Evolutionary conservation across 768 basidiomycete genomes (phyloP).

Genomic region (Hygrophorus russula): DNA sequence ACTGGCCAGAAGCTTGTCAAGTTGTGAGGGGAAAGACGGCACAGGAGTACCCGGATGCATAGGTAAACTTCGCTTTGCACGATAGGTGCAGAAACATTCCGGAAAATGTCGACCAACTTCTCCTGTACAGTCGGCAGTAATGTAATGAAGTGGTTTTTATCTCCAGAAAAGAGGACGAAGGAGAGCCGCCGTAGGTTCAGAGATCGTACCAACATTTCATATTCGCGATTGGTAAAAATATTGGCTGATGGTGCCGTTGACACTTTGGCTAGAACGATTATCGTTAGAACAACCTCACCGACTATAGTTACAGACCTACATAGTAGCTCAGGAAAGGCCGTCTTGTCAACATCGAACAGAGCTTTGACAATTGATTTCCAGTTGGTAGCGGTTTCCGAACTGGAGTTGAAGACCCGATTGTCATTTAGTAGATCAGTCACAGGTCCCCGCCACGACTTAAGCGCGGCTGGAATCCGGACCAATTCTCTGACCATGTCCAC

Average conservation of each 20-base stretch:
- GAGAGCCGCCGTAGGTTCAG: conserved; percentile 82
- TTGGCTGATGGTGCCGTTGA: conserved; percentile 84
- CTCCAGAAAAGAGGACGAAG: conserved; percentile 75
- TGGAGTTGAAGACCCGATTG: conserved; percentile 75
- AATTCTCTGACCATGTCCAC: conserved; percentile 68
- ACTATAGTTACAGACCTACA: conserved; percentile 30
- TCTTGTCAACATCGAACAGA: conserved; percentile 79
- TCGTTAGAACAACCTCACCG: conserved; percentile 18
- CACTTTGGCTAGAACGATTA: conserved; percentile 44
- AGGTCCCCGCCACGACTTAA: conserved; percentile 78
- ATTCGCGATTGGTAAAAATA: conserved; percentile 92
- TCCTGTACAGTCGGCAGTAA: conserved; percentile 94
- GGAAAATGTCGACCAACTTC: conserved; percentile 86
- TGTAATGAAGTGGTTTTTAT: conserved; percentile 84
- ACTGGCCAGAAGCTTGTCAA: conserved; percentile 96
- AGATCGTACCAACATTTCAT: conserved; percentile 82
- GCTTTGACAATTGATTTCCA: conserved; percentile 77
- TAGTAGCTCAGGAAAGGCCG: conserved; percentile 74
- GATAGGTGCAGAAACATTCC: conserved; percentile 65
- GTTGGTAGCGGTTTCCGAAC: conserved; percentile 36
- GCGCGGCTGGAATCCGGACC: conserved; percentile 60
- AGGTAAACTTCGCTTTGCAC: conserved; percentile 94
- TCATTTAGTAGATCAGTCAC: conserved; percentile 80
- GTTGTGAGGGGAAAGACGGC: conserved; percentile 83
- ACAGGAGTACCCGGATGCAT: conserved; percentile 84